phyloP scores from a whole-genome alignment of 305 asterid genomes.

The Fraxinus sp. region DNA sequence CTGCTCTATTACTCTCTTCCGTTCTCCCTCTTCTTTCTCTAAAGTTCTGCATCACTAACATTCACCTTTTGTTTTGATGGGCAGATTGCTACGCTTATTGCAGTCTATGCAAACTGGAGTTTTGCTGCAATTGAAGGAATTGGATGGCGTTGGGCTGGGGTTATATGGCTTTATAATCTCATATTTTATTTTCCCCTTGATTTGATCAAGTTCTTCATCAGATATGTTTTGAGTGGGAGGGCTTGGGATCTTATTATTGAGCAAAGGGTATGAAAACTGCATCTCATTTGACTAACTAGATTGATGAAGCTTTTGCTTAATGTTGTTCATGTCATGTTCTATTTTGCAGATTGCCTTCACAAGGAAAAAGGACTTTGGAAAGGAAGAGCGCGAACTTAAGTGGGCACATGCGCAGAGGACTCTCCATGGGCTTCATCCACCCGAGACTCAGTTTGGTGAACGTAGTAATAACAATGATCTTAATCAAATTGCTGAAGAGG shows the following conservation, averaged over 20 bases:
- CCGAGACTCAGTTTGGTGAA: conserved; percentile 44
- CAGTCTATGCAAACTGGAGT: conserved; percentile 60
- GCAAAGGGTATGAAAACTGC: conserved; percentile 56
- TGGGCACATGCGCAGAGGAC: conserved; percentile 80
- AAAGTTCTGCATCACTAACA: neutral
- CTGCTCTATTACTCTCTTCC: neutral
- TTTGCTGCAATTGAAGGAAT: conserved; percentile 63
- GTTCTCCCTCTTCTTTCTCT: neutral
- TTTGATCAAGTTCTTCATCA: conserved; percentile 47
- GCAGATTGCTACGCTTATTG: conserved; percentile 61
- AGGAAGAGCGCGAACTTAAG: conserved; percentile 68
- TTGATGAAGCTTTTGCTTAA: conserved; percentile 12
- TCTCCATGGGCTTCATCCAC: conserved; percentile 67
- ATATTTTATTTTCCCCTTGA: conserved; percentile 57
- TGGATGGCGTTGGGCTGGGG: conserved; percentile 76
- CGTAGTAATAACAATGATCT: conserved; percentile 44
- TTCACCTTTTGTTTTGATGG: neutral
- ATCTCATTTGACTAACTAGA: neutral
- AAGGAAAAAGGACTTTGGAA: conserved; percentile 70
- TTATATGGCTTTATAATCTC: conserved; percentile 60
- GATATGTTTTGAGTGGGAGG: conserved; percentile 66
- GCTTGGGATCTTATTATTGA: conserved; percentile 80
- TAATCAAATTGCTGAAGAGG: conserved; percentile 64
- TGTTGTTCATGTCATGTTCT: neutral
- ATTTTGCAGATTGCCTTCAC: conserved; percentile 52